A percentile compares a stretch with the other conserved stretches of the same genome.
These are phyloP conservation scores for Naganishia liquefaciens DNA, from an alignment of 1,284 basidiomycete genomes.

Conservation along the genomic window DNA sequence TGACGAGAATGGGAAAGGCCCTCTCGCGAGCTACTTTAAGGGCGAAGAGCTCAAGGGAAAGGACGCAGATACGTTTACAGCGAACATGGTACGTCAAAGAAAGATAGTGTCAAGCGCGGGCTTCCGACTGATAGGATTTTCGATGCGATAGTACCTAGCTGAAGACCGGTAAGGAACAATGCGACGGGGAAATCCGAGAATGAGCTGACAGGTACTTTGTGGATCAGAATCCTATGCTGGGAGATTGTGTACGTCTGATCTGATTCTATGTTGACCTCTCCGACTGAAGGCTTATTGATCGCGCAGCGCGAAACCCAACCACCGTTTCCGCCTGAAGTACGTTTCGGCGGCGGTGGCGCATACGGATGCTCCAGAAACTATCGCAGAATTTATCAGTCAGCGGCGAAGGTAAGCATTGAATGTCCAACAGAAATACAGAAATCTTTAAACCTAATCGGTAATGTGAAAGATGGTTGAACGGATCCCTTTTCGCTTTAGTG, in stretches of 20 bases:
- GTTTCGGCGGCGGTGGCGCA: conserved; percentile 94
- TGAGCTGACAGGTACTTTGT: background rate
- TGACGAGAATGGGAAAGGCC: conserved; percentile 78
- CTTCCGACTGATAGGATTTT: conserved; percentile 23
- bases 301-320: conserved; percentile 74
- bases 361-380: conserved; percentile 91
- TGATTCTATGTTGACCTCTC: background rate
- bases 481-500: conserved; percentile 88
- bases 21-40: conserved; percentile 93
- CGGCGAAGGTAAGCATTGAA: conserved; percentile 57
- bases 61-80: conserved; percentile 93
- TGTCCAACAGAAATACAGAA: background rate
- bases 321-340: conserved; percentile 90
- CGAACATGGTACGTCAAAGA: conserved; percentile 57
- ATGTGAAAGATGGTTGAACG: conserved; percentile 61
- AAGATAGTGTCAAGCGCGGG: no score
- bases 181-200: no score
- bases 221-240: conserved; percentile 89
- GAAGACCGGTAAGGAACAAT: conserved; percentile 61
- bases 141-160: conserved; percentile 64
- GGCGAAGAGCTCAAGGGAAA: conserved; percentile 87
- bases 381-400: conserved; percentile 94
- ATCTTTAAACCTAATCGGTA: conserved; percentile 23
- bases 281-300: conserved; percentile 23
- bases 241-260: conserved; percentile 68